Conservation (phyloP, 805 yeast species). For the Lipomyces yamadae region DNA sequence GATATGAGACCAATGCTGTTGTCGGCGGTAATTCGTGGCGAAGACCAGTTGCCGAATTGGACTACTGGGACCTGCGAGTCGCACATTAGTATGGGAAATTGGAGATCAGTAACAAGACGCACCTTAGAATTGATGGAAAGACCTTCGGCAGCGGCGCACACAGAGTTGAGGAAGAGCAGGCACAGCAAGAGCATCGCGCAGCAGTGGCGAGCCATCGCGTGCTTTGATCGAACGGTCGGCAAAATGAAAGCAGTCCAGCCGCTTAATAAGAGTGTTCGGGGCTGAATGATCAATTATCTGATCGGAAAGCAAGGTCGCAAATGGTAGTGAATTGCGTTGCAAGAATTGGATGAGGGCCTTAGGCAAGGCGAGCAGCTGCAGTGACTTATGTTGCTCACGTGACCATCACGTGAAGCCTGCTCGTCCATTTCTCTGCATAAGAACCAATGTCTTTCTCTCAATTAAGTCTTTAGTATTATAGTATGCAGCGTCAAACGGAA, state of each 20-base stretch:
- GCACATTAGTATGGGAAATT: background rate
- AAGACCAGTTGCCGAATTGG: background rate
- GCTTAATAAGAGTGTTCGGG: background rate
- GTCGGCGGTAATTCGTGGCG: background rate
- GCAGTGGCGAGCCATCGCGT: background rate
- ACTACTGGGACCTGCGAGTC: background rate
- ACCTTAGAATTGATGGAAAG: background rate
- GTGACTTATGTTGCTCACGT: background rate
- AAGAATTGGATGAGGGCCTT: too few relatives aligned
- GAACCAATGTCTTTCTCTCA: too few relatives aligned
- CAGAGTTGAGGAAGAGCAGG: background rate
- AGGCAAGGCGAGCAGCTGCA: too few relatives aligned
- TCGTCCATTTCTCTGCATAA: too few relatives aligned
- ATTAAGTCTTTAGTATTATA: too few relatives aligned
- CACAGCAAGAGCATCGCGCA: background rate
- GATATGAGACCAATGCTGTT: background rate
- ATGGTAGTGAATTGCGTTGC: too few relatives aligned
- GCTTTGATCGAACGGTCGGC: background rate
- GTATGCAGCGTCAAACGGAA: too few relatives aligned
- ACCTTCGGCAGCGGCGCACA: background rate
- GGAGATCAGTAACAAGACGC: conserved; percentile 1
- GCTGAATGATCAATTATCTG: background rate
- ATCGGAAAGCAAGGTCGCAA: too few relatives aligned
- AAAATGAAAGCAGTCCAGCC: background rate
- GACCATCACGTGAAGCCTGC: background rate